These are phyloP conservation scores for Arthrobotrys sinensis DNA, from an alignment of 2,329 filamentous ascomycete species.

Conservation along the genomic window DNA sequence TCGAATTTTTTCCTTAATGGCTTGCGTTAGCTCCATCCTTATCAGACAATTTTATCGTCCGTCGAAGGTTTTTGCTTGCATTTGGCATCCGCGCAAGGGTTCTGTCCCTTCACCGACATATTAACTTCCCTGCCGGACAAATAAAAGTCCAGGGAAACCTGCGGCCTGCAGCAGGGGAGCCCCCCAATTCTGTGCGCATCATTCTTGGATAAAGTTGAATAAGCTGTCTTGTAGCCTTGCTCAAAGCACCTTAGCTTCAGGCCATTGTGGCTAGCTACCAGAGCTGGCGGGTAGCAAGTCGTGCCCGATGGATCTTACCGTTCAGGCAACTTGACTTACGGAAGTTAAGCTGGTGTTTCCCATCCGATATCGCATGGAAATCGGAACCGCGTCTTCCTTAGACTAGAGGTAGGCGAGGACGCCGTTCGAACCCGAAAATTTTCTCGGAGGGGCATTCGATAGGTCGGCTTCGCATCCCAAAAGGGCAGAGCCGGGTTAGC, in stretches of 20 bases:
- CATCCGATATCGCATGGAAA: conserved; percentile 58
- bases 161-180: conserved; percentile 32
- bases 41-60: conserved; percentile 48
- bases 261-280: conserved; percentile 34
- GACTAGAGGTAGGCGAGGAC: conserved; percentile 46
- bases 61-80: conserved; percentile 34
- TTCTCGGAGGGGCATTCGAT: conserved; percentile 31
- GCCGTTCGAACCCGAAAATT: conserved; percentile 49
- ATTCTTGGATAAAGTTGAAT: conserved; percentile 7
- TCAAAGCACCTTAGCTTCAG: conserved; percentile 38
- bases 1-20: conserved; percentile 46
- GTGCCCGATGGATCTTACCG: conserved; percentile 31
- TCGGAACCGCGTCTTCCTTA: conserved; percentile 29
- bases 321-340: conserved; percentile 10
- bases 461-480: conserved; percentile 23
- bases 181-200: conserved; percentile 47
- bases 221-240: conserved; percentile 16
- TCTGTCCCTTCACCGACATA: conserved; percentile 8
- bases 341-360: conserved; percentile 26
- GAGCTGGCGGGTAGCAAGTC: conserved; percentile 28
- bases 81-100: conserved; percentile 26
- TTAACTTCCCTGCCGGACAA: conserved; percentile 45
- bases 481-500: conserved; percentile 20
- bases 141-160: conserved; percentile 40
- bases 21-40: conserved; percentile 51